A percentile compares a stretch with the other conserved stretches of the same genome.
Conservation (phyloP, 805 yeast genomes). For the Maudiozyma turicensis region DNA sequence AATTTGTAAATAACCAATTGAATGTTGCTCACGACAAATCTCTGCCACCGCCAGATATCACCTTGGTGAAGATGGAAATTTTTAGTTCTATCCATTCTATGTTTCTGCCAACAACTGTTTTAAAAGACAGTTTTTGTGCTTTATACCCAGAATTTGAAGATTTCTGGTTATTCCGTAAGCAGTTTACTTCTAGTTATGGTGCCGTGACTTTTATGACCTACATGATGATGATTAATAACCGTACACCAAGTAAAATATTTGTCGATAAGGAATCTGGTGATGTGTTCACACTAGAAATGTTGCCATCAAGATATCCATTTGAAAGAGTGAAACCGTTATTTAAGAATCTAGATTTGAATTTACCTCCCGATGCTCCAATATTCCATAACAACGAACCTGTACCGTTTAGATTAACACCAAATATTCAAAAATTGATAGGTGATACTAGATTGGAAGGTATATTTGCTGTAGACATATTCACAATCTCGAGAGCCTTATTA, state of each 20-base stretch:
- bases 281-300: slow-evolving; percentile 91
- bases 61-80: slow-evolving; percentile 84
- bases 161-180: slow-evolving; percentile 94
- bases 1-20: slow-evolving; percentile 73
- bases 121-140: slow-evolving; percentile 66
- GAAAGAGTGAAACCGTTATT: slow-evolving; percentile 33
- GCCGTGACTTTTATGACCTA: slow-evolving; percentile 86
- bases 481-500: slow-evolving; percentile 77
- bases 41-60: slow-evolving; percentile 83
- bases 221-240: slow-evolving; percentile 84
- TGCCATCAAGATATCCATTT: slow-evolving; percentile 70
- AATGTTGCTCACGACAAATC: slow-evolving; percentile 91
- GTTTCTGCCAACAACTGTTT: slow-evolving; percentile 74
- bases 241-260: slow-evolving; percentile 90
- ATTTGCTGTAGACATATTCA: slow-evolving; percentile 71
- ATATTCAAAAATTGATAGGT: slow-evolving; percentile 87
- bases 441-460: slow-evolving; percentile 91
- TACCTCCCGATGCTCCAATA: slow-evolving; percentile 52
- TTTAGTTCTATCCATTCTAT: slow-evolving; percentile 80
- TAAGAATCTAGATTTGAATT: slow-evolving; percentile 29
- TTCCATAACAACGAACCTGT: slow-evolving; percentile 88
- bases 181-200: slow-evolving; percentile 90
- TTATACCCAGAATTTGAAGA: slow-evolving; percentile 76
- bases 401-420: slow-evolving; percentile 94
- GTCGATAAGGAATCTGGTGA: slow-evolving; percentile 74